Evolutionary conservation across 2,329 filamentous ascomycete genomes (phyloP), one percentile per base, ranked within the genome.

Genomic region (Beauveria scarabaeidicola): DNA sequence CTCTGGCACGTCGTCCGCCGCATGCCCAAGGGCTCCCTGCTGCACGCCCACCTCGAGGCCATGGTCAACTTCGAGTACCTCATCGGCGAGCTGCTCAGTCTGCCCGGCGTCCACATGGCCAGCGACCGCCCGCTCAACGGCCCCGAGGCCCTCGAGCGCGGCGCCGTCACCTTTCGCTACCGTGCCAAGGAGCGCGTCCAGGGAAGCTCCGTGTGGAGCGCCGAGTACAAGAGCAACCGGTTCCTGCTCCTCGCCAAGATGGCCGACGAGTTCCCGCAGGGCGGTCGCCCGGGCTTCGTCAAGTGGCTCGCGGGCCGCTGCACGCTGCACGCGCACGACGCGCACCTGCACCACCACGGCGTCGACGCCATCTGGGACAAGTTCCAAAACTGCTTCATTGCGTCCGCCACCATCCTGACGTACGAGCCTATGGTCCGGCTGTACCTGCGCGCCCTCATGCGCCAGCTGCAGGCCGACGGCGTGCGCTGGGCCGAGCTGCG

Each of bases 41-140:
- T 96, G 62, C 92, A 97, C 75, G 90, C 90, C 47, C 92, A 97
- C 72, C 77, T 95, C 69, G 90, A 95, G 72, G 91, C 92, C 66
- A 95, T 95, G 86, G 88, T 96, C 53, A 89, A 96, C 70, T 85
- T 91, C 64, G 88, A 91, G 69, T 95, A 85, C 76, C 75, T 96
- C 8, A 80, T 96, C 43, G 81, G 86, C 6, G 80, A 88, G 66
- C 83, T 90, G 2, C 79, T 97, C 63, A 76, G 78, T 11, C 87
- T 85, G 0, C 83, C 86, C 0, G 90, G 90, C 1, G 87, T 96
- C 68, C 87, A 90, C 72, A 83, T 96, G 61, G 81, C 85, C 15
- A 72, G 73, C n/a, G 76, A 83, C 41, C 74, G 74, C 1, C 77
- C 85, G 8, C 77, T 96, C 38, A 73, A 76, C 9, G 81, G 77